Base-by-base conservation (phyloP, 73 alveolate species). In the Paramecium sonneborni region DNA sequence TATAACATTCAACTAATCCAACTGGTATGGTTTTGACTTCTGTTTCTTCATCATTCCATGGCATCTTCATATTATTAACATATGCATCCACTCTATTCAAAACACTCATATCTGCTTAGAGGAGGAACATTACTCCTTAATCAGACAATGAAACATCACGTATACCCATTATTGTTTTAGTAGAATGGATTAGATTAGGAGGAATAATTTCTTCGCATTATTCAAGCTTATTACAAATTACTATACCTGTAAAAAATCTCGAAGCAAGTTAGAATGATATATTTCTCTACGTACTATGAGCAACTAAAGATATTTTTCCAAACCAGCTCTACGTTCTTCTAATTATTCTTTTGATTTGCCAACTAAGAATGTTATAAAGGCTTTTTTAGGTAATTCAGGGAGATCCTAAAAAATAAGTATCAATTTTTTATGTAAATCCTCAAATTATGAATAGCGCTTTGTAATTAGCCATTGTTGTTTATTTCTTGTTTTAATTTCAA, bases 41-140 rank as follows among this genome's bases (percentile, higher is more conserved):
- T 14, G 26, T 85, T 15, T 88, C 37, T 44, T 88, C 69, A 0
- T 24, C 9, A 20, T 79, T 67, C 94, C 94, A 88, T 23, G 94
- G 94, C 94, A 88, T 88, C 34, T 88, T 88, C 67, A 72, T 70
- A 48, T 88, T 88, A 14, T 76, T 88, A 21, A 88, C 69, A 88
- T 88, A 88, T 43, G 94, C 94, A 70, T 88, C 94, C 26, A 88
- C 94, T 52, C 94, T 70, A 44, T 76, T 69, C 21, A 82, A 56
- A 3, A 88, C 91, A 88, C 74, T 88, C 94, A 88, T 88, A 70
- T 88, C 94, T 39, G 91, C 89, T 18, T 67, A 43, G 9, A 88
- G 74, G 26, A 88, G 62, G 23, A 88, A 88, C 52, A 88, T 57
- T 11, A 88, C 48, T 23, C 94, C 90, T 41, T 67, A 46, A 26